These are phyloP conservation scores for Mortierella sp. DNA, from an alignment of 371 early-diverging fungal species.

Conservation along the genomic window DNA sequence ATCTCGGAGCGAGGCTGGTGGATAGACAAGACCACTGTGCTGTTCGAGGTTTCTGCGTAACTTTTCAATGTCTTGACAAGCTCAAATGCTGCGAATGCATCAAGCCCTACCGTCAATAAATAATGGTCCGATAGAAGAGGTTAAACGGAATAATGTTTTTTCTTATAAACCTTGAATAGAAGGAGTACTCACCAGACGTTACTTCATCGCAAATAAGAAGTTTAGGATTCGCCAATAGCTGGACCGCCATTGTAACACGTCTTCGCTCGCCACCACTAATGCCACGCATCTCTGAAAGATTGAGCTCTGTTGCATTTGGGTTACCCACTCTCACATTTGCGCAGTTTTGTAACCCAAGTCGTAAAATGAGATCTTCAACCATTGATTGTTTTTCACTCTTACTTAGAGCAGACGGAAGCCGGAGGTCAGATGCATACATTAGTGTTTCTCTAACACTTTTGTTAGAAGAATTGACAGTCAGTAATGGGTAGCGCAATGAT, in stretches of 20 bases:
- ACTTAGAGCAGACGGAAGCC: conserved; percentile 3
- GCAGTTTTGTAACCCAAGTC: conserved; percentile 21
- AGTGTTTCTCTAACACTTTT: conserved; percentile 30
- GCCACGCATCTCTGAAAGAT: conserved; percentile 2
- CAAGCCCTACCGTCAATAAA: conserved; percentile 14
- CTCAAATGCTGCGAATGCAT: conserved; percentile 29
- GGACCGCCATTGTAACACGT: conserved; percentile 72
- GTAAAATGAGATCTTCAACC: conserved; percentile 13
- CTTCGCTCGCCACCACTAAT: conserved; percentile 67
- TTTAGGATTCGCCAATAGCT: conserved; percentile 65
- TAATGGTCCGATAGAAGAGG: not conserved
- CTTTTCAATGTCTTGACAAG: conserved; percentile 17
- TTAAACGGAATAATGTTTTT: no score
- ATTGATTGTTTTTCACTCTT: conserved; percentile 1
- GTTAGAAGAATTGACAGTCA: not conserved
- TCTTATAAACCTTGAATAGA: not conserved
- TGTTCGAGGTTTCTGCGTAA: conserved; percentile 12
- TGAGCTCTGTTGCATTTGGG: not conserved
- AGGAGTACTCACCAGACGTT: conserved; percentile 47
- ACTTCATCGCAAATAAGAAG: conserved; percentile 57
- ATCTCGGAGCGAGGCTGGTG: conserved; percentile 42
- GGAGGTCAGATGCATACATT: conserved; percentile 13
- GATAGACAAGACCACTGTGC: conserved; percentile 23
- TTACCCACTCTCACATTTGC: conserved; percentile 21
- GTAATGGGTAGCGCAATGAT: not conserved